Evolutionary conservation across 2,329 filamentous ascomycete species (phyloP), one percentile per base, ranked within the genome.

Genomic region (Reticulascus tulasneorum): DNA sequence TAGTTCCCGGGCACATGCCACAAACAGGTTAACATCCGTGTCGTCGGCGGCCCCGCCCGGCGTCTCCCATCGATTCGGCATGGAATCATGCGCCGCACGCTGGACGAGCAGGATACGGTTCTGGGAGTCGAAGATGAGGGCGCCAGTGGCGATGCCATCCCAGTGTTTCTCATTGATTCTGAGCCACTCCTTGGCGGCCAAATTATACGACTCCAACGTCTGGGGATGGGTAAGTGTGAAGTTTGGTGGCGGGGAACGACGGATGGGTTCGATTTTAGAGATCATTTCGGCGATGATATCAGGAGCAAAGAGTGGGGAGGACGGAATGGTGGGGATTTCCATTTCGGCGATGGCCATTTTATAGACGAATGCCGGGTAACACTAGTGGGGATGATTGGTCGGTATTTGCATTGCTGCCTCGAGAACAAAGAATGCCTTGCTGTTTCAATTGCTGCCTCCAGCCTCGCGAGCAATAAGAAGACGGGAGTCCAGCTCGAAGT

Each of bases 31-130:
- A 6, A 42, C 28, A 42, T 74, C 69, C 1, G 53, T 50, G 0
- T 49, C 33, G 32, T 74, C 71, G 25, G 63, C 62, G 1, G 55
- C 63, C n/a, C 71, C 71, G 16, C 71, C 71, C 2, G 71, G 70
- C 1, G 62, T 42, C 39, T 75, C 71, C 71, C 71, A 75, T 5
- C 45, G 51, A 37, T 61, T 50, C 4, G 70, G 69, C 53, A 64
- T 62, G 35, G 53, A 64, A 51, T 72, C 68, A 44, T 60, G 52
- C 6, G 58, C 42, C 19, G 66, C 63, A 48, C 69, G 66, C 48
- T 70, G 69, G 9, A 73, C 46, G 15, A 74, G 62, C 3, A 73
- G 64, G 29, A 72, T 50, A 23, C 56, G 54, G 35, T 49, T 37
- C 7, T 45, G 24, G 24, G 44, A 12, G 49, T 61, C 47, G 38